Percentiles rank a stretch among this genome's conserved stretches.
These are phyloP conservation scores for Colletotrichum kahawae DNA, from an alignment of 2,329 filamentous ascomycete species.

Conservation along the genomic window DNA sequence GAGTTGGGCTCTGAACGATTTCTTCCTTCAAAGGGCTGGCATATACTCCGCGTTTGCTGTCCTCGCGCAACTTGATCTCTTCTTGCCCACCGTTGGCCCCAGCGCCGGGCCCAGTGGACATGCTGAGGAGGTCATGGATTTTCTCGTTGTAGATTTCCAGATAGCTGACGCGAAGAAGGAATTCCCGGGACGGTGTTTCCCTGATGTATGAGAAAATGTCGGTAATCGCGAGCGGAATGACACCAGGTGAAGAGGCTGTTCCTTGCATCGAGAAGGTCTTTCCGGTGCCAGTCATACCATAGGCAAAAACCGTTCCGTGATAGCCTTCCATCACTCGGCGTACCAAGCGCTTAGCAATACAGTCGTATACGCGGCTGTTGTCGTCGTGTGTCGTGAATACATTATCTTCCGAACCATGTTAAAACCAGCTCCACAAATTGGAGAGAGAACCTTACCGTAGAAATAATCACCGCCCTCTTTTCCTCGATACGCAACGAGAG, in stretches of 20 bases:
- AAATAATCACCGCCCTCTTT: slow-evolving; percentile 91
- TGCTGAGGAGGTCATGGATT: slow-evolving; percentile 90
- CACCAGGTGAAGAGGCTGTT: slow-evolving; percentile 91
- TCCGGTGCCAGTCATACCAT: slow-evolving; percentile 98
- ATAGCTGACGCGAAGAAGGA: slow-evolving; percentile 94
- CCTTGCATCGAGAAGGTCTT: slow-evolving; percentile 99
- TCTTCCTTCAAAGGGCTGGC: slow-evolving; percentile 96
- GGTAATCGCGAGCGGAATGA: slow-evolving; percentile 95
- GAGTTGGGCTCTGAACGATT: slow-evolving; percentile 97
- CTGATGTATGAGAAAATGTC: slow-evolving; percentile 99
- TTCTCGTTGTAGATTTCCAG: slow-evolving; percentile 99
- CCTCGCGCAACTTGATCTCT: slow-evolving; percentile 96
- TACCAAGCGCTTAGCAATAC: slow-evolving; percentile 90
- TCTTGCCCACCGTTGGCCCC: slow-evolving; percentile 70
- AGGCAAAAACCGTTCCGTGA: slow-evolving; percentile 97
- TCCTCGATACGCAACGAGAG: slow-evolving; percentile 82
- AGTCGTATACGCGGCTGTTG: slow-evolving; percentile 93
- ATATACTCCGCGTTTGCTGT: slow-evolving; percentile 95
- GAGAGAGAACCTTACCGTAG: slow-evolving; percentile 69
- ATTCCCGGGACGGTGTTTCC: slow-evolving; percentile 93
- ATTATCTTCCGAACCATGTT: slow-evolving; percentile 69
- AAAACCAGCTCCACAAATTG: slow-evolving; percentile 7
- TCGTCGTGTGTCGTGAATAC: slow-evolving; percentile 94
- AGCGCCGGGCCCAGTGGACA: slow-evolving; percentile 63
- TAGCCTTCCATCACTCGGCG: slow-evolving; percentile 99